These are phyloP conservation scores for Angomonas deanei DNA, from an alignment of 208 protist genomes.

Conservation along the genomic window DNA sequence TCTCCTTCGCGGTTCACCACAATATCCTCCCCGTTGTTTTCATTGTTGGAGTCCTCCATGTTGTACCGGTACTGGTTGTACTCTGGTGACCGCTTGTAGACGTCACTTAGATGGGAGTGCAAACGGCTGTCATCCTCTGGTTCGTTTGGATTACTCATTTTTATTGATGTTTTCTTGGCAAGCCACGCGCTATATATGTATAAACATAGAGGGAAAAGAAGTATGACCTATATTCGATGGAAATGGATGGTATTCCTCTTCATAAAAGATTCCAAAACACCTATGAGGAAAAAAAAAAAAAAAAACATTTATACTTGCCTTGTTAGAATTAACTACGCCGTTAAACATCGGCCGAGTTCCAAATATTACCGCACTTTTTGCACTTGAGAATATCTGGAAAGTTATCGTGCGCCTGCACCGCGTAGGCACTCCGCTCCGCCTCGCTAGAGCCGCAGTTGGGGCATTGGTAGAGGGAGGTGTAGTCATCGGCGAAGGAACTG, in stretches of 20 bases:
- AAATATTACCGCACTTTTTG: slow-evolving; percentile 54
- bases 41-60: too few relatives aligned
- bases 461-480: slow-evolving; percentile 61
- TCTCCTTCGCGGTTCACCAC: not conserved
- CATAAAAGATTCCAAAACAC: slow-evolving; percentile 2
- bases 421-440: slow-evolving; percentile 57
- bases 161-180: too few relatives aligned
- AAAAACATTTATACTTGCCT: not conserved
- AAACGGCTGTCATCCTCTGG: too few relatives aligned
- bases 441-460: slow-evolving; percentile 59
- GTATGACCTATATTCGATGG: too few relatives aligned
- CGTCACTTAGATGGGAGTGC: too few relatives aligned
- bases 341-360: slow-evolving; percentile 41
- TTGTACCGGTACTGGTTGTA: too few relatives aligned
- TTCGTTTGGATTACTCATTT: too few relatives aligned
- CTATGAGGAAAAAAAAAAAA: slow-evolving; percentile 4
- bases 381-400: slow-evolving; percentile 60
- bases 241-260: too few relatives aligned
- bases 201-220: too few relatives aligned
- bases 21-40: too few relatives aligned
- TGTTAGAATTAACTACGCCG: not conserved
- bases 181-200: too few relatives aligned
- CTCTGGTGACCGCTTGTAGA: too few relatives aligned
- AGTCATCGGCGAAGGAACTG: slow-evolving; percentile 8
- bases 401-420: slow-evolving; percentile 73